Conservation (phyloP, 192 early-diverging fungal genomes). For the Coemansia sp. region DNA sequence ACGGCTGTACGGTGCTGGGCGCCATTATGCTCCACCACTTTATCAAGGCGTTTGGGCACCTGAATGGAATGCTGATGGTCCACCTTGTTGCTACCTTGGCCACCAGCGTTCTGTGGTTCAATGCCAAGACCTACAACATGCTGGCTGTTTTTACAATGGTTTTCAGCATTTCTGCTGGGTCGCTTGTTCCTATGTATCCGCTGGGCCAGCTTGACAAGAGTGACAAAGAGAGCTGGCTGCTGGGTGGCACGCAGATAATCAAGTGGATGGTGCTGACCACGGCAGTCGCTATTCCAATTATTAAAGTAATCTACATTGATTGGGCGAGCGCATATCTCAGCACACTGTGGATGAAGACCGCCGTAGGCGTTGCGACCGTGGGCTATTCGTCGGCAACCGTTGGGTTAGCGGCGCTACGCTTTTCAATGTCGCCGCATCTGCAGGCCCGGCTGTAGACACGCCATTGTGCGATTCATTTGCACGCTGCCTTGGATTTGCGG, state of each 20-base stretch:
- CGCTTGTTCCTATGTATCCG: conserved; percentile 50
- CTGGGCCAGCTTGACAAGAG: conserved; percentile 37
- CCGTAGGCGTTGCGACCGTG: conserved; percentile 18
- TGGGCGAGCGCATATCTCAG: conserved; percentile 37
- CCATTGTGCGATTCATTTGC: too few relatives aligned
- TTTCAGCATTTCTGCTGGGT: conserved; percentile 44
- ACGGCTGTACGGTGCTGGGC: conserved; percentile 41
- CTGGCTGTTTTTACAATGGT: conserved; percentile 33
- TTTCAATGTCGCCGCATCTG: conserved; percentile 41
- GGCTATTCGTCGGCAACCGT: conserved; percentile 36
- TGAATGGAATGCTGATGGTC: conserved; percentile 49
- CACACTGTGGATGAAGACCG: conserved; percentile 36
- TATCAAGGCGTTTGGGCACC: conserved; percentile 35
- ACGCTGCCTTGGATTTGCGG: too few relatives aligned
- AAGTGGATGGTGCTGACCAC: conserved; percentile 48
- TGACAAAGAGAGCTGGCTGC: conserved; percentile 45
- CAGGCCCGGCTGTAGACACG: conserved; percentile 24
- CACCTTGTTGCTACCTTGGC: conserved; percentile 24
- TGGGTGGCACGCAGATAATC: conserved; percentile 40
- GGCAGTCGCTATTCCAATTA: conserved; percentile 40
- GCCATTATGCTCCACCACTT: conserved; percentile 48
- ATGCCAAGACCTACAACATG: conserved; percentile 29
- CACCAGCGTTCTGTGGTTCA: conserved; percentile 24
- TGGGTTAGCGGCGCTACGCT: conserved; percentile 34
- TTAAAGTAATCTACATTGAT: conserved; percentile 50